phyloP scores from a whole-genome alignment of 1,139 yeast genomes.

The Candida sojae region DNA sequence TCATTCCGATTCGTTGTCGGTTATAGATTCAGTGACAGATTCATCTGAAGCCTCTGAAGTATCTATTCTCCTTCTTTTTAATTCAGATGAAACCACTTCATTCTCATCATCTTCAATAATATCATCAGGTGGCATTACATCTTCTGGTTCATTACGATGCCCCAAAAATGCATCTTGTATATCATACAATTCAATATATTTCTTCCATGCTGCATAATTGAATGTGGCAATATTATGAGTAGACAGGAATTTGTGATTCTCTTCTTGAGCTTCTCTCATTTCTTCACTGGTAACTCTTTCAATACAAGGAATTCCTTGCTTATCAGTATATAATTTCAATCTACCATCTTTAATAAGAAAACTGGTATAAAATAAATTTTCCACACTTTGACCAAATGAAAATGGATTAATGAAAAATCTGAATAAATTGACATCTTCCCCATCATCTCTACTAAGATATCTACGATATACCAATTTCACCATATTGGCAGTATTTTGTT shows the following conservation, averaged over 20 bases:
- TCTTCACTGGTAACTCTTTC: slow-evolving; percentile 19
- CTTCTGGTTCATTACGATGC: slow-evolving; percentile 38
- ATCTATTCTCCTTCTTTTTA: not conserved
- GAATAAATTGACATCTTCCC: slow-evolving; percentile 56
- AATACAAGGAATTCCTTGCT: slow-evolving; percentile 43
- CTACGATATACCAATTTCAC: slow-evolving; percentile 51
- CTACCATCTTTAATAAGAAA: slow-evolving; percentile 77
- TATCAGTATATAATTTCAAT: slow-evolving; percentile 49
- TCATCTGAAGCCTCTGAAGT: not conserved
- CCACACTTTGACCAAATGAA: slow-evolving; percentile 78
- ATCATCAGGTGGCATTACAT: slow-evolving; percentile 26
- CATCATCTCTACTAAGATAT: slow-evolving; percentile 28
- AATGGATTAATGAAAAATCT: slow-evolving; percentile 71
- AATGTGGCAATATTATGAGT: slow-evolving; percentile 63
- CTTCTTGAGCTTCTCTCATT: slow-evolving; percentile 11
- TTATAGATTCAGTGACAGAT: not conserved
- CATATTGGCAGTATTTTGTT: slow-evolving; percentile 61
- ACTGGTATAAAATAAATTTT: slow-evolving; percentile 79
- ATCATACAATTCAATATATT: slow-evolving; percentile 47
- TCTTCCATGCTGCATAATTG: slow-evolving; percentile 65
- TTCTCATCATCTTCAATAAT: slow-evolving; percentile 7
- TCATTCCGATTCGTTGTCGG: not conserved
- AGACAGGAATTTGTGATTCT: slow-evolving; percentile 18
- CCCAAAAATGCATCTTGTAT: slow-evolving; percentile 59
- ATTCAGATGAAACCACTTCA: slow-evolving; percentile 1